phyloP scores from a whole-genome alignment of 164 flowering plant genomes.

The Macadamia tetraphylla region DNA sequence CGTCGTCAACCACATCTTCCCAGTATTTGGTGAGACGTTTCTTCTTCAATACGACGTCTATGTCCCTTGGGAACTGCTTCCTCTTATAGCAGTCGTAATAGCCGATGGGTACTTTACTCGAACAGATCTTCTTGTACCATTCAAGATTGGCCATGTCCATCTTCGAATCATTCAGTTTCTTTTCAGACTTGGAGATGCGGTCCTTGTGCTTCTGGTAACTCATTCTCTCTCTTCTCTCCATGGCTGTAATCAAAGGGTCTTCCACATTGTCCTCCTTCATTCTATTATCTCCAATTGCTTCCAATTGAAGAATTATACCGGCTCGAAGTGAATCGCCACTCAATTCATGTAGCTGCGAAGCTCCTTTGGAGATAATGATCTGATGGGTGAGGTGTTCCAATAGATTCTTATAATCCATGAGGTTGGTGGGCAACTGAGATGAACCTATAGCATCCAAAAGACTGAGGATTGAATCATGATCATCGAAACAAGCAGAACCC shows the following conservation, averaged over 20 bases:
- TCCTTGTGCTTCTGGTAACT: not conserved
- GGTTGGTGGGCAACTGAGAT: not conserved
- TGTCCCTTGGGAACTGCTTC: not conserved
- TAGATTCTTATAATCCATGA: conserved; percentile 16
- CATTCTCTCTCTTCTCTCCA: conserved; percentile 10
- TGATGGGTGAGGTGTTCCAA: not conserved
- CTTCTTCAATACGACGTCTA: conserved; percentile 10
- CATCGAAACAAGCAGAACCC: conserved; percentile 31
- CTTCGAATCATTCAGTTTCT: conserved; percentile 30
- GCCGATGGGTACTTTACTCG: conserved; percentile 14
- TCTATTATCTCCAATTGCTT: conserved; percentile 19
- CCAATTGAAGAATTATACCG: conserved; percentile 23
- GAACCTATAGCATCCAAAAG: conserved; percentile 13
- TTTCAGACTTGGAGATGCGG: conserved; percentile 11
- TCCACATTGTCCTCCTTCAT: conserved; percentile 14
- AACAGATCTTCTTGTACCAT: conserved; percentile 40
- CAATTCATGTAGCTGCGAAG: not conserved
- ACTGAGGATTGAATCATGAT: conserved; percentile 23
- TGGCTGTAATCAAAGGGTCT: not conserved
- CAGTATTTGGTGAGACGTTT: conserved; percentile 31
- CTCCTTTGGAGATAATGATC: conserved; percentile 3
- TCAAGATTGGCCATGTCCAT: conserved; percentile 30
- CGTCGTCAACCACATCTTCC: conserved; percentile 27
- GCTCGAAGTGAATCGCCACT: conserved; percentile 9
- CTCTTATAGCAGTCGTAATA: conserved; percentile 45